Conservation (phyloP, 768 basidiomycete genomes). For the Lactifluus pinguis region DNA sequence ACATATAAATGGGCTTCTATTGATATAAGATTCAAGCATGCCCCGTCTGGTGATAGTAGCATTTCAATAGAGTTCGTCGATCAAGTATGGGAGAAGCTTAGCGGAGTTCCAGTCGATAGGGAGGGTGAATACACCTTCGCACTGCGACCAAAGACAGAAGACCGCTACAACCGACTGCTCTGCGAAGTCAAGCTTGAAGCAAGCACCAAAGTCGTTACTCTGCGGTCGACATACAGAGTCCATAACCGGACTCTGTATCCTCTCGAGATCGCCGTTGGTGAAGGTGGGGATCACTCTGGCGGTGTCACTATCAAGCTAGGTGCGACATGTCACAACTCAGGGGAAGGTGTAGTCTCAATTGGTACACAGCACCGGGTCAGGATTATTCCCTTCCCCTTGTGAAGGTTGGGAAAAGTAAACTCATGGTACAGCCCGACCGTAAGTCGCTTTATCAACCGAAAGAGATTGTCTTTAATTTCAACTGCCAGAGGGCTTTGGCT, state of each 20-base stretch:
- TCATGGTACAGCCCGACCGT: slow-evolving; percentile 92
- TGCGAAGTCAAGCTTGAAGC: slow-evolving; percentile 86
- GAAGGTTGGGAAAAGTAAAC: slow-evolving; percentile 69
- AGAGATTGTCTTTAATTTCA: background rate
- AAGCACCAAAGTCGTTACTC: slow-evolving; percentile 89
- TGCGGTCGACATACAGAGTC: slow-evolving; percentile 87
- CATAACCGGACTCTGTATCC: slow-evolving; percentile 90
- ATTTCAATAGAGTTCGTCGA: slow-evolving; percentile 79
- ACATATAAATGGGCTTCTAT: background rate
- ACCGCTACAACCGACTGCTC: slow-evolving; percentile 69
- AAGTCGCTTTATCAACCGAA: slow-evolving; percentile 26
- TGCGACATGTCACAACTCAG: background rate
- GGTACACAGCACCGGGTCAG: slow-evolving; percentile 61
- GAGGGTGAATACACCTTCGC: slow-evolving; percentile 89
- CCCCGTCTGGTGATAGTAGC: slow-evolving; percentile 62
- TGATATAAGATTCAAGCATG: slow-evolving; percentile 28
- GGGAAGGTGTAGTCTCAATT: background rate
- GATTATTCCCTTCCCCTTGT: slow-evolving; percentile 88
- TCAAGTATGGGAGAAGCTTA: slow-evolving; percentile 83
- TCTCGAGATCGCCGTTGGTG: slow-evolving; percentile 83
- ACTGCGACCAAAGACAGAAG: slow-evolving; percentile 70
- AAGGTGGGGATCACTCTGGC: slow-evolving; percentile 73
- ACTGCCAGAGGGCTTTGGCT: slow-evolving; percentile 82
- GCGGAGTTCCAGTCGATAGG: slow-evolving; percentile 82
- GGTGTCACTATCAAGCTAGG: slow-evolving; percentile 69